A percentile compares a stretch with the other conserved stretches of the same genome.
These are phyloP conservation scores for Capsicum baccatum DNA, from an alignment of 257 asterid genomes.

Conservation along the genomic window DNA sequence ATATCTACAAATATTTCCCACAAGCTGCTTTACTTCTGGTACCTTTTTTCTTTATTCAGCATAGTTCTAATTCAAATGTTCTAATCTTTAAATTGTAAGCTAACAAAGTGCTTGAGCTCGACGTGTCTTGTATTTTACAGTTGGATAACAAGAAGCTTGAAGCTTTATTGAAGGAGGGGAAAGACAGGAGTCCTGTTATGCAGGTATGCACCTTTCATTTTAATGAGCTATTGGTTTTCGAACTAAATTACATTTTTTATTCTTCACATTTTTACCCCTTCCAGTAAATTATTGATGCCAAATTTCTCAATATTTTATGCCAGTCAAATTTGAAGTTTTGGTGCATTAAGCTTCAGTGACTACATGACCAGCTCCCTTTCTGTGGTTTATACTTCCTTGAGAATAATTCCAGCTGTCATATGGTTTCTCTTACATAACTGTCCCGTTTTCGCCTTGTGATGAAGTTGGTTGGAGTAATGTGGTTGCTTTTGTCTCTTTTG, in stretches of 20 bases:
- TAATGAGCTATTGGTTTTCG: constrained; percentile 1
- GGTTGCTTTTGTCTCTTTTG: background rate
- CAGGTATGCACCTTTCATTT: constrained; percentile 52
- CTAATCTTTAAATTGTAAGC: background rate
- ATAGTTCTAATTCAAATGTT: background rate
- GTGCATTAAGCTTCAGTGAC: background rate
- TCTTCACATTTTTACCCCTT: background rate
- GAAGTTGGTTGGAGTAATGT: constrained; percentile 1
- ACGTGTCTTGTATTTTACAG: constrained; percentile 39
- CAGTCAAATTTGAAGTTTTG: constrained; percentile 14
- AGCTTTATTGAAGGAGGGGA: constrained; percentile 54
- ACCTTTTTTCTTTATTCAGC: constrained; percentile 28
- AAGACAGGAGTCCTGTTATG: constrained; percentile 70
- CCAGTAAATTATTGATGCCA: background rate
- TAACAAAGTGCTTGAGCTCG: background rate
- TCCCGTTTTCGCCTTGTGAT: background rate
- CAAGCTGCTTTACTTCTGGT: constrained; percentile 94
- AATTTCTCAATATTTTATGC: background rate
- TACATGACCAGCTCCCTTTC: background rate
- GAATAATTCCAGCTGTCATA: background rate
- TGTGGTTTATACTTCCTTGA: background rate
- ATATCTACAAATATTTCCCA: constrained; percentile 77
- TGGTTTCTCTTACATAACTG: background rate
- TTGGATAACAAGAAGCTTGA: constrained; percentile 72
- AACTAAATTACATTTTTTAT: background rate